Percentiles rank a stretch among this genome's conserved stretches.
These are phyloP conservation scores for Creolimax fragrantissima DNA, from an alignment of 78 protist species.

Conservation along the genomic window DNA sequence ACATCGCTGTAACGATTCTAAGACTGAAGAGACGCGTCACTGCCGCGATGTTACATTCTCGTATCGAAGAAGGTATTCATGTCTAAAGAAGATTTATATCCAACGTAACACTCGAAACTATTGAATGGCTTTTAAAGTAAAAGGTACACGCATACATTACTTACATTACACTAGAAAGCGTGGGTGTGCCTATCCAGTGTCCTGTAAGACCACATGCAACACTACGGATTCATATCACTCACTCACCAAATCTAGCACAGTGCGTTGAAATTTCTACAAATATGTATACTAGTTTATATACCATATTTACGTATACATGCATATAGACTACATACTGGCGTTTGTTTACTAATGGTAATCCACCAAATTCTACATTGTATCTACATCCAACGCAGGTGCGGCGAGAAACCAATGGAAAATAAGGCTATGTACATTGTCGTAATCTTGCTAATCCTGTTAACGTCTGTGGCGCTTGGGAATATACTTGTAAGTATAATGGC, in stretches of 20 bases:
- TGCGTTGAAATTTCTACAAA: not conserved
- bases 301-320: too few species aligned
- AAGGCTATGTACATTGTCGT: not conserved
- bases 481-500: not conserved
- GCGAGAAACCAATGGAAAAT: not conserved
- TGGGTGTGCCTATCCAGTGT: too few species aligned
- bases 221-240: not conserved
- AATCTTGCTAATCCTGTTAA: not conserved
- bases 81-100: too few species aligned
- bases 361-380: not conserved
- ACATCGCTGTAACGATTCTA: too few species aligned
- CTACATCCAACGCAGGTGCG: not conserved
- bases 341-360: not conserved
- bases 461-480: not conserved
- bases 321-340: not conserved
- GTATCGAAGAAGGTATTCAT: too few species aligned
- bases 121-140: too few species aligned
- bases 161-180: too few species aligned
- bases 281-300: too few species aligned
- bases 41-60: too few species aligned
- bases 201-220: not conserved
- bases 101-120: too few species aligned
- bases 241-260: not conserved
- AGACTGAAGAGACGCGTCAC: too few species aligned
- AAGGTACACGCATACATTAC: too few species aligned